A percentile compares a stretch with the other conserved stretches of the same genome.
These are phyloP conservation scores for Xylaria sp. DNA, from an alignment of 2,329 filamentous ascomycete species.

Conservation along the genomic window DNA sequence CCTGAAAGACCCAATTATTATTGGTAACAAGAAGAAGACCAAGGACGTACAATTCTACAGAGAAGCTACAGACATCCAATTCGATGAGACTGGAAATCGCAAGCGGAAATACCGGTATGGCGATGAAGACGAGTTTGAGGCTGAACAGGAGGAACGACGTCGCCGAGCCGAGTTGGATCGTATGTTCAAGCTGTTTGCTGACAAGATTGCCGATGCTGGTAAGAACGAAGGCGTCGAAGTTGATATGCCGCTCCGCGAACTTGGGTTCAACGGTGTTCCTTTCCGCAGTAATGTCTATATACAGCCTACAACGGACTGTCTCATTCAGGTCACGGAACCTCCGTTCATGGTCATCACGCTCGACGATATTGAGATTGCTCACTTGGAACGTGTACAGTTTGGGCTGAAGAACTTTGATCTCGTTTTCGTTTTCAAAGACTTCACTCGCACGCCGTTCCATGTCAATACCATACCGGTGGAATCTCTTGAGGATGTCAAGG, in stretches of 20 bases:
- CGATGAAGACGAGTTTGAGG: conserved; percentile 98
- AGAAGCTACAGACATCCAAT: conserved; percentile 97
- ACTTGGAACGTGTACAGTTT: conserved; percentile 94
- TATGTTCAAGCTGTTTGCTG: conserved; percentile 93
- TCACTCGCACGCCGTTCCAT: conserved; percentile 85
- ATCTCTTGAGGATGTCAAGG: conserved; percentile 91
- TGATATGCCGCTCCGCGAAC: conserved; percentile 94
- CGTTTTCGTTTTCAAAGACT: conserved; percentile 98
- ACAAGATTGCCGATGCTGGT: conserved; percentile 96
- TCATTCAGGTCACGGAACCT: conserved; percentile 95
- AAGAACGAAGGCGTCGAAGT: conserved; percentile 90
- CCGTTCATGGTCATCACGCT: conserved; percentile 96
- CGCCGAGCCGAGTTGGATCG: conserved; percentile 91
- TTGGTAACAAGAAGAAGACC: conserved; percentile 97
- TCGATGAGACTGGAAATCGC: conserved; percentile 97
- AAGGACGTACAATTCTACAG: conserved; percentile 98
- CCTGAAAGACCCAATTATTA: conserved; percentile 95
- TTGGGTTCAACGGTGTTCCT: conserved; percentile 96
- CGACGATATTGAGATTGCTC: conserved; percentile 94
- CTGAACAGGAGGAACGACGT: conserved; percentile 94
- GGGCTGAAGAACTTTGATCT: conserved; percentile 99
- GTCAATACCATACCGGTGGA: conserved; percentile 99
- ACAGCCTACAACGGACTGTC: conserved; percentile 93
- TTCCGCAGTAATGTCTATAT: conserved; percentile 95
- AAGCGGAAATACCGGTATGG: conserved; percentile 98